Conservation (phyloP, 1,284 basidiomycete genomes). For the Somion occarium region DNA sequence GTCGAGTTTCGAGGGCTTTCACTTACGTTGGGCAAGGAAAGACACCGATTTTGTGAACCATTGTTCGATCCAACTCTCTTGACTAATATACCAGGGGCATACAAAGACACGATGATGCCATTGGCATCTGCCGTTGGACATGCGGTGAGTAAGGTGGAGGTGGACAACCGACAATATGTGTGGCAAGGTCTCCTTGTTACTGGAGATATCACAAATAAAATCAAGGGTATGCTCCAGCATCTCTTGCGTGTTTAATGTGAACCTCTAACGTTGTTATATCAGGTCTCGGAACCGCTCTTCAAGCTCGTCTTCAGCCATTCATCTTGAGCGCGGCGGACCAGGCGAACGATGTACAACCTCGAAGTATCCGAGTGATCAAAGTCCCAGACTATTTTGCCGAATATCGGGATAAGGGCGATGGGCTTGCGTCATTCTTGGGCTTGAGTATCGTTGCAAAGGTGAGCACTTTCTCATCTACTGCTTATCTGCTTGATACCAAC, state of each 20-base stretch:
- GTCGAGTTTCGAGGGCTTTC: conserved; percentile 68
- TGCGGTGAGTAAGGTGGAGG: conserved; percentile 52
- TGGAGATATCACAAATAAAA: conserved; percentile 71
- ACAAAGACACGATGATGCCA: conserved; percentile 31
- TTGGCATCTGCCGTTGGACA: conserved; percentile 64
- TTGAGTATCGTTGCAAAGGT: conserved; percentile 87
- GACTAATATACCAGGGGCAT: conserved; percentile 23
- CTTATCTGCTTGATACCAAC: not conserved
- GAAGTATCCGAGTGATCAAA: conserved; percentile 57
- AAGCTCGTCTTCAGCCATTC: conserved; percentile 71
- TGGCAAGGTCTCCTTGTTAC: conserved; percentile 84
- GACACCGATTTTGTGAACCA: conserved; percentile 89
- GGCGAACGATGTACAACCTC: conserved; percentile 68
- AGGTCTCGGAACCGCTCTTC: conserved; percentile 70
- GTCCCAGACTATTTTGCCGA: conserved; percentile 95
- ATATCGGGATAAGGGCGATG: conserved; percentile 81
- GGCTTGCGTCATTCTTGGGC: conserved; percentile 82
- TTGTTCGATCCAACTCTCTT: conserved; percentile 72
- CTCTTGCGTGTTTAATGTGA: conserved; percentile 4
- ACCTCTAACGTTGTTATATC: conserved; percentile 5
- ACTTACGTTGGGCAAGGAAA: conserved; percentile 79
- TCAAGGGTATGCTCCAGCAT: conserved; percentile 58
- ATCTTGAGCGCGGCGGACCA: conserved; percentile 64
- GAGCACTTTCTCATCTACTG: conserved; percentile 17
- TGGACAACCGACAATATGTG: conserved; percentile 65